Evolutionary conservation across 352 stramenopile genomes (phyloP), one percentile per base, ranked within the genome.

Genomic region (Phytophthora tubulina): DNA sequence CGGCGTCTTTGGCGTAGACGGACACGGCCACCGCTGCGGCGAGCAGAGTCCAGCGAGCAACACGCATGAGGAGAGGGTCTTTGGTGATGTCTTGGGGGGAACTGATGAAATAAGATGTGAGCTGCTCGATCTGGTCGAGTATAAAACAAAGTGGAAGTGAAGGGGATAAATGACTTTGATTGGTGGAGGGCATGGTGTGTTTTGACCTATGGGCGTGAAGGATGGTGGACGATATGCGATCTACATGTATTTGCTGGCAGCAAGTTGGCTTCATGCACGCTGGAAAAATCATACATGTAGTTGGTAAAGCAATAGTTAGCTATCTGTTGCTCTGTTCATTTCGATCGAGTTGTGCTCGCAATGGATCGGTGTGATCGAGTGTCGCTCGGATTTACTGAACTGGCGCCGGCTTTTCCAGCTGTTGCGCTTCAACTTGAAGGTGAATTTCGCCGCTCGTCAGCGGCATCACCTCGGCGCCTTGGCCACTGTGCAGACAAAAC

Each of bases 371-470:
- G 45, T 45, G 48, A n/a, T 13, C 14, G 35, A 52, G n/a, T 68
- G 50, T 32, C 5, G 2, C 17, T 54, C 17, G 3, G 39, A 6
- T 46, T 46, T 27, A 69, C 45, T 75, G 64, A 38, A 62, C 17
- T 59, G 31, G 45, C n/a, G 76, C 65, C 10, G 39, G 46, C 38
- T 68, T 75, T 55, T 65, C 53, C 30, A 62, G 63, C 63, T 88
- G 68, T 63, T 75, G 81, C 67, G 75, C 75, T 75, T 93, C 83
- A 63, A 91, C 73, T 41, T 90, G 76, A 35, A 93, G 70, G 42
- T 90, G 84, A 64, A 93, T 90, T 76, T 93, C 85, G n/a, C 78
- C 78, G 39, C 70, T 87, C 63, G 67, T 85, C 7, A 93, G 52
- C 2, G 83, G 85, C 21, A 71, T 75, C 68, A 93, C 82, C 33